Conservation (phyloP, 2,329 filamentous ascomycete species). For the Aspergillus sojae region DNA sequence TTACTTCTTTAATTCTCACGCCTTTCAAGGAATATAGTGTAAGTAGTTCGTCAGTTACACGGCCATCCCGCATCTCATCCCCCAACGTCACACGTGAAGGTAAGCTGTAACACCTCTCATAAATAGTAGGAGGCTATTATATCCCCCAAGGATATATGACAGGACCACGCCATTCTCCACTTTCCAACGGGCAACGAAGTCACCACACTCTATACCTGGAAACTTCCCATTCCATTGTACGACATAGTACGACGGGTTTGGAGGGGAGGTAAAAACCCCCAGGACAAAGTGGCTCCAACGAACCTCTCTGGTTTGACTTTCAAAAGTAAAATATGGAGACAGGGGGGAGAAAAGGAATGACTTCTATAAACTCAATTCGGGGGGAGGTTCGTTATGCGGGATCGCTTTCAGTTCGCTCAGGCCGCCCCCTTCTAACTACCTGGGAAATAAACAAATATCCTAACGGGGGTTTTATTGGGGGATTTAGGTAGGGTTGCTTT, state of each 20-base stretch:
- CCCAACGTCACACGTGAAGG: background rate
- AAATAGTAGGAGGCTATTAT: background rate
- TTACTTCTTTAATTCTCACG: background rate
- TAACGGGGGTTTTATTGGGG: background rate
- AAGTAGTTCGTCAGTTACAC: background rate
- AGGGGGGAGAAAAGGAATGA: too few relatives aligned
- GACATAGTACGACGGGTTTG: background rate
- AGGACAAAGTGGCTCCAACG: background rate
- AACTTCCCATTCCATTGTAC: background rate
- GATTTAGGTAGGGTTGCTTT: background rate
- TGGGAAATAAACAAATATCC: background rate
- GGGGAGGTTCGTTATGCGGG: too few relatives aligned
- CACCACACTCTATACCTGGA: background rate
- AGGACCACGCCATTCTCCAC: conserved; percentile 1
- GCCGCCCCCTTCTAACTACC: too few relatives aligned
- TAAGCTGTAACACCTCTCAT: background rate
- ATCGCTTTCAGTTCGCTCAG: too few relatives aligned
- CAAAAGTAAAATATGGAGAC: too few relatives aligned
- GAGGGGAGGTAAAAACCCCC: background rate
- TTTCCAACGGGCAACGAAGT: background rate
- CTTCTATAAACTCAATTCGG: too few relatives aligned
- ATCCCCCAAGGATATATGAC: background rate
- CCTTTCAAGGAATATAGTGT: background rate
- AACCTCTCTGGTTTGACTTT: background rate
- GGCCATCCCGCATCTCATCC: background rate